Evolutionary conservation across 1,139 yeast species (phyloP).

Genomic region (Hansenula lynferdii): DNA sequence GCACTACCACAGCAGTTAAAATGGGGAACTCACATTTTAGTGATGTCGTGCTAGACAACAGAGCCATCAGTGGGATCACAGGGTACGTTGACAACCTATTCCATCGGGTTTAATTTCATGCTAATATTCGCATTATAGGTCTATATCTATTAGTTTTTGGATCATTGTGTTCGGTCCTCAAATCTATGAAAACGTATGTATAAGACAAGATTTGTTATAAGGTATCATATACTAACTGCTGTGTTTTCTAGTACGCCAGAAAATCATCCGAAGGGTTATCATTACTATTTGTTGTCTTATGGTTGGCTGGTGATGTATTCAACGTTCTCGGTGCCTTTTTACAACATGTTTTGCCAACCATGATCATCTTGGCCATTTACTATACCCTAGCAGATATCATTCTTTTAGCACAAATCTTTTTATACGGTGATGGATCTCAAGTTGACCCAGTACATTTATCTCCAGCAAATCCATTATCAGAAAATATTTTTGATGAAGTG

Average conservation of each 20-base stretch:
- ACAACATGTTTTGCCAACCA: conserved; percentile 88
- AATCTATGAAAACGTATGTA: conserved; percentile 65
- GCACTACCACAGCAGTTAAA: background rate
- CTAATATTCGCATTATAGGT: conserved; percentile 25
- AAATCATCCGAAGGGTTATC: conserved; percentile 87
- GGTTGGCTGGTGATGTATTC: conserved; percentile 90
- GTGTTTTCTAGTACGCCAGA: conserved; percentile 45
- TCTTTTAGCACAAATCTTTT: conserved; percentile 73
- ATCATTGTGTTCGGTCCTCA: conserved; percentile 97
- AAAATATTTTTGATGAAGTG: conserved; percentile 58
- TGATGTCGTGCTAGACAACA: conserved; percentile 18
- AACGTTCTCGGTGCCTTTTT: conserved; percentile 84
- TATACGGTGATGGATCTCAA: conserved; percentile 51
- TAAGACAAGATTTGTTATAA: conserved; percentile 17
- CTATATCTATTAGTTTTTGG: conserved; percentile 96
- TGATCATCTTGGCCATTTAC: conserved; percentile 86
- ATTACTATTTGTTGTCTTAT: conserved; percentile 70
- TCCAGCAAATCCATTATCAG: conserved; percentile 84
- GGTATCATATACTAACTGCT: background rate
- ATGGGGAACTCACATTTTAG: conserved; percentile 1
- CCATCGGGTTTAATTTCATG: background rate
- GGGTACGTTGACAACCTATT: conserved; percentile 36
- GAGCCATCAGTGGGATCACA: conserved; percentile 68
- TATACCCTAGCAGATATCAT: conserved; percentile 89
- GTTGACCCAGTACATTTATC: conserved; percentile 79